Conservation (phyloP, 2,329 filamentous ascomycete species). For the Trichoderma aggressivum region DNA sequence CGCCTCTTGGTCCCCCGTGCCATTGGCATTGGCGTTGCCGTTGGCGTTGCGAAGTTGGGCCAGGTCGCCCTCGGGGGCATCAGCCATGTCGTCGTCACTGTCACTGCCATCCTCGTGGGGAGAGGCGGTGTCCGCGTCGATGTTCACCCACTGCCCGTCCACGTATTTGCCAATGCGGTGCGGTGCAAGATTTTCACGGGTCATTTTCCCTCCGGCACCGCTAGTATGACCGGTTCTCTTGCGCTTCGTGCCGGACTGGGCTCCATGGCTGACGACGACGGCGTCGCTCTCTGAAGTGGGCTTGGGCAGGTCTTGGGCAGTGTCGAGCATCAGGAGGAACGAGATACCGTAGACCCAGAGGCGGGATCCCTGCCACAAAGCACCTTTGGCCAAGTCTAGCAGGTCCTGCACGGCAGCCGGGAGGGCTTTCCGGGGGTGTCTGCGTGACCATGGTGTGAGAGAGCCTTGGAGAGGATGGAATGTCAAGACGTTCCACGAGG, state of each 20-base stretch:
- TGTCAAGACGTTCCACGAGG: slow-evolving; percentile 64
- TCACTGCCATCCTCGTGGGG: slow-evolving; percentile 34
- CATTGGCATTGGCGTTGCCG: slow-evolving; percentile 22
- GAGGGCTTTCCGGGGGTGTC: slow-evolving; percentile 73
- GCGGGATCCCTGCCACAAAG: slow-evolving; percentile 75
- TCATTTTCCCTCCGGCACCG: slow-evolving; percentile 54
- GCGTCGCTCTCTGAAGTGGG: slow-evolving; percentile 30
- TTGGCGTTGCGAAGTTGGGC: slow-evolving; percentile 33
- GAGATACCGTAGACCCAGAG: slow-evolving; percentile 84
- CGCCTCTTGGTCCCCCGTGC: slow-evolving; percentile 24
- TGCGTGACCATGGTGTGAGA: slow-evolving; percentile 79
- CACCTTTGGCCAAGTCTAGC: slow-evolving; percentile 77
- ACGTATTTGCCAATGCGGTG: slow-evolving; percentile 41
- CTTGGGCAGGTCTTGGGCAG: slow-evolving; percentile 63
- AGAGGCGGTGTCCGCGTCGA: slow-evolving; percentile 39
- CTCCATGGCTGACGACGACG: slow-evolving; percentile 23
- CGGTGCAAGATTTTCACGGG: slow-evolving; percentile 43
- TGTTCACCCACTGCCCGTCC: slow-evolving; percentile 39
- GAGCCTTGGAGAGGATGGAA: slow-evolving; percentile 76
- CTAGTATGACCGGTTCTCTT: slow-evolving; percentile 49
- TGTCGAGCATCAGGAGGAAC: slow-evolving; percentile 91
- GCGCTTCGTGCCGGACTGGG: slow-evolving; percentile 46
- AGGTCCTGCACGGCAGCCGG: slow-evolving; percentile 71
- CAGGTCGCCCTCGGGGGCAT: slow-evolving; percentile 32
- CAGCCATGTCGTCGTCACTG: slow-evolving; percentile 39